Base-by-base conservation (phyloP, 495 filamentous ascomycete genomes). In the Penicillium angulare region DNA sequence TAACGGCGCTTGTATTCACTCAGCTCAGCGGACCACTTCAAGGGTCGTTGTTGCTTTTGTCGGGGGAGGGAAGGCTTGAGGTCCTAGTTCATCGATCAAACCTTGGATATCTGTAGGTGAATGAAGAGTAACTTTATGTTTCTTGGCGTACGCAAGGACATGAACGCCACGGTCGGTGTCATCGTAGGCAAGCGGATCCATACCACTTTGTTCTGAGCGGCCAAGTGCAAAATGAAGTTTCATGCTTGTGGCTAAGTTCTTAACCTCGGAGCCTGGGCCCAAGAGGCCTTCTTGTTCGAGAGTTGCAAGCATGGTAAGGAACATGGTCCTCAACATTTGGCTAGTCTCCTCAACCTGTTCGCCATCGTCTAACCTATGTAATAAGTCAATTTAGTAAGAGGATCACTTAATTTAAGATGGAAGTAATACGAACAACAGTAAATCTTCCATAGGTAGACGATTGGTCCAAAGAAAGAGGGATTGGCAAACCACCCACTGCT, bases 401-500 rank as follows among this genome's bases (percentile, higher is more conserved):
- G n/a, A n/a, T n/a, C n/a, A n/a, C 49, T 20, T 31, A 59, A 55
- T 35, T 35, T 9, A 32, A 32, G 7, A 12, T 32, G 29, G 29
- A 18, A 21, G 5, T 40, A 52, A 56, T n/a, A 52, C 62, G 44
- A 0, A 49, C 20, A 18, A 36, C 48, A 4, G 52, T 12, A 39
- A 46, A 43, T 38, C 36, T 43, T 27, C 26, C 26, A 27, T 13
- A 40, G 10, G 18, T 26, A 24, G 35, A 66, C 44, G 23, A 67
- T 16, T 31, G 24, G 10, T 5, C 10, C 5, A 62, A 38, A 64
- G 16, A 1, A 47, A 52, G 8, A 65, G 21, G 3, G 53, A 59
- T 44, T 74, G 68, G 16, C 68, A 74, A 17, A 74, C 56, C 44
- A 54, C 57, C 61, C 66, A 65, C 21, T 67, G 58, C 43, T 64